phyloP scores from a whole-genome alignment of 306 rosid species.

The Cicer cuneatum region DNA sequence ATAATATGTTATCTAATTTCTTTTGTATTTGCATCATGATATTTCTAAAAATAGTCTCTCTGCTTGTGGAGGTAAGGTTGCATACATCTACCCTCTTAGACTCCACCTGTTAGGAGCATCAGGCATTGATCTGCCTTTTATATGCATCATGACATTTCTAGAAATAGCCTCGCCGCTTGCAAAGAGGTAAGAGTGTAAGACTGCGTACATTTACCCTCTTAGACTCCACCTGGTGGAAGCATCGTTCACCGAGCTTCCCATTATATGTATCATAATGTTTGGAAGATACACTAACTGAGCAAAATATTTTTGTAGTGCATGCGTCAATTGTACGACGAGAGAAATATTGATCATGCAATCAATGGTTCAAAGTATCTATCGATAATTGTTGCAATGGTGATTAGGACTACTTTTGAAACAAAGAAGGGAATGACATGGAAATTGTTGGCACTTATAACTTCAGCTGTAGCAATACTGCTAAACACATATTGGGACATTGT shows the following conservation, averaged over 20 bases:
- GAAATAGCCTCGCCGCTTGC: not conserved
- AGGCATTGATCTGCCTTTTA: not conserved
- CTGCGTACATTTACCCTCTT: too few species aligned
- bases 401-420: constrained; percentile 62
- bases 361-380: constrained; percentile 62
- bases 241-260: not conserved
- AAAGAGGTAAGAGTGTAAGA: too few species aligned
- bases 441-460: constrained; percentile 64
- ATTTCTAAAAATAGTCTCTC: not conserved
- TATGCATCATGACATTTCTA: not conserved
- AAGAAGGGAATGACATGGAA: constrained; percentile 54
- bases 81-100: too few species aligned
- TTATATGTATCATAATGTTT: not conserved
- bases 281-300: constrained; percentile 19
- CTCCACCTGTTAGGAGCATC: not conserved
- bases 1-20: not conserved
- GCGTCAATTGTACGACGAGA: constrained; percentile 52
- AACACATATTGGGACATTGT: constrained; percentile 68
- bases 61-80: not conserved
- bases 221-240: too few species aligned
- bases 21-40: not conserved
- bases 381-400: constrained; percentile 62
- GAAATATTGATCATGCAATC: constrained; percentile 49
- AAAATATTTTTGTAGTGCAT: constrained; percentile 53
- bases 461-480: constrained; percentile 53